Percentiles rank a stretch among this genome's conserved stretches.
Evolutionary conservation across 495 filamentous ascomycete genomes (phyloP).

Genomic region (Xylaria longipes): DNA sequence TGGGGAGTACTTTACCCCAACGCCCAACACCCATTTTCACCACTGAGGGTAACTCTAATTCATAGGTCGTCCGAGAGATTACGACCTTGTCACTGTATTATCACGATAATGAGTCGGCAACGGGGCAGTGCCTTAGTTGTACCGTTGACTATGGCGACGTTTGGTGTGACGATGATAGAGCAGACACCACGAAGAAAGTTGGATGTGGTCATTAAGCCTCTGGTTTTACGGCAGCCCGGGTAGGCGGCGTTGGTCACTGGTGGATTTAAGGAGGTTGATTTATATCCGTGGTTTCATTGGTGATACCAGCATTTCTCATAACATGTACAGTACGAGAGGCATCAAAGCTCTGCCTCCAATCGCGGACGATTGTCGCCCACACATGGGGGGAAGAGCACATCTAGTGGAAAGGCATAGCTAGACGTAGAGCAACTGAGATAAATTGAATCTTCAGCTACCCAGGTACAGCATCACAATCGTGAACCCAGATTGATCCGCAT

Average conservation of each 20-base stretch:
- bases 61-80: background rate
- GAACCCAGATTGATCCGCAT: background rate
- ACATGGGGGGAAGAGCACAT: background rate
- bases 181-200: constrained; percentile 9
- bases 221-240: constrained; percentile 19
- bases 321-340: constrained; percentile 20
- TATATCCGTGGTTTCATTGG: constrained; percentile 18
- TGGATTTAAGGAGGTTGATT: constrained; percentile 15
- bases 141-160: background rate
- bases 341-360: background rate
- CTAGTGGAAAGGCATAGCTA: background rate
- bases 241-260: constrained; percentile 24
- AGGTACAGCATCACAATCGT: background rate
- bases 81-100: constrained; percentile 24
- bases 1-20: background rate
- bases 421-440: constrained; percentile 4
- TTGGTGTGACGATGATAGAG: background rate
- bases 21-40: background rate
- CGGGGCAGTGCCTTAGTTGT: background rate
- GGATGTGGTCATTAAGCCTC: constrained; percentile 21
- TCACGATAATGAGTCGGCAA: background rate
- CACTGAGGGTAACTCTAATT: constrained; percentile 1
- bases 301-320: constrained; percentile 21
- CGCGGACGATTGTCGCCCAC: background rate
- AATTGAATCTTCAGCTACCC: background rate